phyloP scores from a whole-genome alignment of 192 early-diverging fungal genomes.

The Coemansia sp. region DNA sequence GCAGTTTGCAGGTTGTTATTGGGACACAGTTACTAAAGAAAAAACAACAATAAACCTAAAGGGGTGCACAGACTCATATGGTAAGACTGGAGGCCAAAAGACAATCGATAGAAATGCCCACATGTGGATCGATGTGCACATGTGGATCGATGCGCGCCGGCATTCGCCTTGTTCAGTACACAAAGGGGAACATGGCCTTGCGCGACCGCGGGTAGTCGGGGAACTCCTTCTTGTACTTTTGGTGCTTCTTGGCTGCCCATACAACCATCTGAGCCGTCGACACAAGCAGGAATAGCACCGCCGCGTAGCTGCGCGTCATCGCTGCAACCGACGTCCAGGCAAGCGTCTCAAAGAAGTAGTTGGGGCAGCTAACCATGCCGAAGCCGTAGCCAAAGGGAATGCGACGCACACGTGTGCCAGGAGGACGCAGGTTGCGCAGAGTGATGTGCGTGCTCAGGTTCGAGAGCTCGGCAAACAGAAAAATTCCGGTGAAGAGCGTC shows the following conservation, averaged over 20 bases:
- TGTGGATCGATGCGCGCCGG: background rate
- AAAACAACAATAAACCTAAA: background rate
- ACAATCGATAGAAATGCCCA: background rate
- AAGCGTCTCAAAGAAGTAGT: constrained; percentile 88
- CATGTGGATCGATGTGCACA: background rate
- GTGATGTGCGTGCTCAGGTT: constrained; percentile 83
- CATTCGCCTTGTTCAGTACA: constrained; percentile 51
- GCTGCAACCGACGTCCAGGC: constrained; percentile 74
- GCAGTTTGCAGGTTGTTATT: too few species aligned
- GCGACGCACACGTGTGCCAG: constrained; percentile 76
- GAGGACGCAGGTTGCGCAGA: constrained; percentile 86
- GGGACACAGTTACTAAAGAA: background rate
- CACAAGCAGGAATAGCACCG: constrained; percentile 64
- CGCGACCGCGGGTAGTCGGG: constrained; percentile 82
- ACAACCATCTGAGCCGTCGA: constrained; percentile 84
- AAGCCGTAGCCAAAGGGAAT: constrained; percentile 95
- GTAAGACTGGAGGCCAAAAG: too few species aligned
- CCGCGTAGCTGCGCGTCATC: constrained; percentile 68
- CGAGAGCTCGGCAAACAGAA: constrained; percentile 68
- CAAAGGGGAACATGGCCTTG: constrained; percentile 72
- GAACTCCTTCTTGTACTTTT: constrained; percentile 86
- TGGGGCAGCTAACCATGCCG: constrained; percentile 82
- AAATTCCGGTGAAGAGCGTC: constrained; percentile 26
- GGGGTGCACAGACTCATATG: too few species aligned
- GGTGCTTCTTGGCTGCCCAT: constrained; percentile 98